Evolutionary conservation across 495 filamentous ascomycete species (phyloP).

Genomic region (Penicillium dipodomyicola): DNA sequence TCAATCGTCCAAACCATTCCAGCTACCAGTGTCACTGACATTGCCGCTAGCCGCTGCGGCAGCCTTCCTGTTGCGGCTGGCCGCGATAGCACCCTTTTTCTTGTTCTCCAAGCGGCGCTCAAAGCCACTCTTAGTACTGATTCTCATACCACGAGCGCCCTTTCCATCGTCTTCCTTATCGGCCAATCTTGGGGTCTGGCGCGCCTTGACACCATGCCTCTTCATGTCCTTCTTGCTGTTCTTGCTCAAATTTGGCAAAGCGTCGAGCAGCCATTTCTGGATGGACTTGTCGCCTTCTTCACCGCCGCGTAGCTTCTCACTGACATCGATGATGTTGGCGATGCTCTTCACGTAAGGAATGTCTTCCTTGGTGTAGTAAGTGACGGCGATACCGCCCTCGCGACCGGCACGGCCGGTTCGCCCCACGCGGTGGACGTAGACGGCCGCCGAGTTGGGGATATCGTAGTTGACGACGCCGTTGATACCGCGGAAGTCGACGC

Average conservation of each 20-base stretch:
- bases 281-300: conserved; percentile 50
- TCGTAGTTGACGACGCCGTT: conserved; percentile 97
- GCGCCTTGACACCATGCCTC: conserved; percentile 74
- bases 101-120: conserved; percentile 77
- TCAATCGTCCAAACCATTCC: conserved; percentile 66
- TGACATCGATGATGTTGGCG: conserved; percentile 83
- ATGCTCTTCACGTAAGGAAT: conserved; percentile 86
- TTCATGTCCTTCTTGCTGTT: conserved; percentile 79
- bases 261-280: conserved; percentile 86
- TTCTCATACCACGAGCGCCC: conserved; percentile 48
- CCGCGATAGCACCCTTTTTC: conserved; percentile 67
- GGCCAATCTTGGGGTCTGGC: conserved; percentile 45
- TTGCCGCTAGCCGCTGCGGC: conserved; percentile 35
- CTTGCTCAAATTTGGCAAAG: conserved; percentile 78
- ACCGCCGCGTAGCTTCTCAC: conserved; percentile 61
- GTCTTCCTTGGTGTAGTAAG: conserved; percentile 93
- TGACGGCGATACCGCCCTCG: conserved; percentile 86
- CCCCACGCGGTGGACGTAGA: conserved; percentile 91
- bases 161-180: conserved; percentile 45
- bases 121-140: conserved; percentile 91
- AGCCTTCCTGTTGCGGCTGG: conserved; percentile 62
- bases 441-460: conserved; percentile 80
- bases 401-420: conserved; percentile 86
- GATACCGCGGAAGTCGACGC: conserved; percentile 86
- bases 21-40: conserved; percentile 46